Evolutionary conservation across 768 basidiomycete species (phyloP), one percentile per base, ranked within the genome.

Genomic region (Lentinula raphanica): DNA sequence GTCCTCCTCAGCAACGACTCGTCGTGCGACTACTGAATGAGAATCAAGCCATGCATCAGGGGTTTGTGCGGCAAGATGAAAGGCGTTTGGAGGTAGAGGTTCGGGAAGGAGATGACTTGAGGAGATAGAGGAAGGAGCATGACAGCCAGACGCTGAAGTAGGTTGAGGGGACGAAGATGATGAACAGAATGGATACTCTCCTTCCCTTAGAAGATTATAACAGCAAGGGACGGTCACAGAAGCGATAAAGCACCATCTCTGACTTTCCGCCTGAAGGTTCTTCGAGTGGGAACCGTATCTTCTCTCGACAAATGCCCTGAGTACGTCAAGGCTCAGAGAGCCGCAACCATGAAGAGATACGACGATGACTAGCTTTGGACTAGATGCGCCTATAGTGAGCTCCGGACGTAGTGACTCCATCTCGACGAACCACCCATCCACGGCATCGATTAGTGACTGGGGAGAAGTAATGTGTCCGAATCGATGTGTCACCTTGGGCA

Each of bases 331-430:
- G 1, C 87, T 87, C 38, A 91, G 79, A 1, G 87, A 85, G 3
- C 89, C 89, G 62, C 89, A 91, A 1, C 87, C 87, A 62, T 91
- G 89, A 35, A 91, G 75, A 17, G 84, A 89, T 29, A 89, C 79
- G 42, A 90, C 71, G 27, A 87, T 69, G 8, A 88, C 78, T 1
- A 84, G 84, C 2, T 28, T 49, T 7, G 21, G 42, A 21, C 3
- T 23, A 23, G 8, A 4, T 35, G 32, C 8, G 32, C 32, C 9
- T 0, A 35, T 13, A 35, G 42, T 21, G 12, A 25, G 25, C 46
- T 28, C 4, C n/a, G 6, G 23, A 17, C 19, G 13, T 27, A 5
- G 2, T 29, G 39, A 7, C 23, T 42, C 17, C 17, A 56, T 12
- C 67, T 71, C 51, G 11, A 21, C 9, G 21, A 86, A 67, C 88